Evolutionary conservation across 352 stramenopile species (phyloP).

Genomic region (Globisporangium paroecandrum): DNA sequence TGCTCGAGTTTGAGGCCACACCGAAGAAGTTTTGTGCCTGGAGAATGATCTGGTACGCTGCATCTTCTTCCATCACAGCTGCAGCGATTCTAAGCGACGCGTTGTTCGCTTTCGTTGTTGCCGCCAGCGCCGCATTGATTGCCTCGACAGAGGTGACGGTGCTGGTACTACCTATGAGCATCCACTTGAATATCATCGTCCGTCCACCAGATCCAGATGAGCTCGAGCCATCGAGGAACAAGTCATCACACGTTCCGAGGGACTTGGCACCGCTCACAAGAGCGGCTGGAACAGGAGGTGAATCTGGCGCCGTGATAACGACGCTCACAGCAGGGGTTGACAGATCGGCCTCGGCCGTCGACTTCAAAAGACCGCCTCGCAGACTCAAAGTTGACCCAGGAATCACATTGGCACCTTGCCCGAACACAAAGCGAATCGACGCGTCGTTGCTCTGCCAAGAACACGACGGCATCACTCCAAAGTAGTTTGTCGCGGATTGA

Average conservation of each 20-base stretch:
- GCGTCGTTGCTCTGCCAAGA: conserved; percentile 43
- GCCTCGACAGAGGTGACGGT: conserved; percentile 20
- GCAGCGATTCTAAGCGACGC: conserved; percentile 33
- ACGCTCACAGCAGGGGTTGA: conserved; percentile 30
- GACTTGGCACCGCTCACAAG: conserved; percentile 43
- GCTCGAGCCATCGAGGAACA: conserved; percentile 50
- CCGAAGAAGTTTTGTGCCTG: conserved; percentile 53
- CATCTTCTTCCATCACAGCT: conserved; percentile 32
- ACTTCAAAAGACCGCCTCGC: conserved; percentile 48
- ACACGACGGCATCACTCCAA: conserved; percentile 33
- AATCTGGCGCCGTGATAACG: conserved; percentile 30
- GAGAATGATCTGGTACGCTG: conserved; percentile 43
- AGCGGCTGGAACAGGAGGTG: conserved; percentile 38
- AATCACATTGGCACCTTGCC: conserved; percentile 33
- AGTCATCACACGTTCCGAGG: conserved; percentile 54
- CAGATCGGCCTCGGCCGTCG: conserved; percentile 38
- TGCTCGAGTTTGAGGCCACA: conserved; percentile 36
- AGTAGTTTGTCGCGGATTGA: conserved; percentile 31
- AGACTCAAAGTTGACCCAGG: conserved; percentile 33
- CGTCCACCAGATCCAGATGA: conserved; percentile 55
- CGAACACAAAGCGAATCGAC: conserved; percentile 51
- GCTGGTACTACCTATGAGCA: conserved; percentile 25
- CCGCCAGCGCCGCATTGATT: conserved; percentile 25
- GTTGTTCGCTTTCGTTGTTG: conserved; percentile 31
- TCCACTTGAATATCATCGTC: conserved; percentile 52